phyloP scores from a whole-genome alignment of 768 basidiomycete species.

The Lactarius akahatsu region DNA sequence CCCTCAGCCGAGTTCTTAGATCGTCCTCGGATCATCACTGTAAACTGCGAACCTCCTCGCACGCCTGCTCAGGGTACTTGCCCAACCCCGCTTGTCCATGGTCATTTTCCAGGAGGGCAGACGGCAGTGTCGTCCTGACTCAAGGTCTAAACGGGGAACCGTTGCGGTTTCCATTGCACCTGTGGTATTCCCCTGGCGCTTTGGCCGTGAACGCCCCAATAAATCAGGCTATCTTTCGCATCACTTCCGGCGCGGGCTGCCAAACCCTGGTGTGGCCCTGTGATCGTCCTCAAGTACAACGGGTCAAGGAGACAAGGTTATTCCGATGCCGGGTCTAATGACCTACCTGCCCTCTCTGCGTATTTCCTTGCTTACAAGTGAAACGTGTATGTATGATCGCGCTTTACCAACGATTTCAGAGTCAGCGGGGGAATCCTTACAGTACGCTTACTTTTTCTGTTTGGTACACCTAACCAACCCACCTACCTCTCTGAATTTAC shows the following conservation, averaged over 20 bases:
- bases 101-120: slow-evolving; percentile 58
- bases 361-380: slow-evolving; percentile 83
- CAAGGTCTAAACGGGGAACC: slow-evolving; percentile 83
- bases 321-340: slow-evolving; percentile 79
- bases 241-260: slow-evolving; percentile 80
- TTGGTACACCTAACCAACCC: neutral
- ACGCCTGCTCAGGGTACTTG: slow-evolving; percentile 70
- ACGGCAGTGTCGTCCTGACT: slow-evolving; percentile 68
- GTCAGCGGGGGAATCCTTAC: neutral
- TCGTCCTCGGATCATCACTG: slow-evolving; percentile 65
- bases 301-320: slow-evolving; percentile 85
- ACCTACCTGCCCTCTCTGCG: slow-evolving; percentile 81
- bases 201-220: slow-evolving; percentile 59
- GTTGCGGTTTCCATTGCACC: slow-evolving; percentile 76
- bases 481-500: neutral
- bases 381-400: slow-evolving; percentile 22
- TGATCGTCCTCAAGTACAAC: slow-evolving; percentile 82
- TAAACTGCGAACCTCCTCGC: slow-evolving; percentile 71
- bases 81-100: slow-evolving; percentile 63
- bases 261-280: slow-evolving; percentile 77
- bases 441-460: neutral
- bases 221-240: slow-evolving; percentile 79
- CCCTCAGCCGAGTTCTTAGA: slow-evolving; percentile 43
- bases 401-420: neutral
- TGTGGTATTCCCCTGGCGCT: slow-evolving; percentile 74